Base-by-base conservation (phyloP, 805 yeast species). In the Danielia oregonensis region DNA sequence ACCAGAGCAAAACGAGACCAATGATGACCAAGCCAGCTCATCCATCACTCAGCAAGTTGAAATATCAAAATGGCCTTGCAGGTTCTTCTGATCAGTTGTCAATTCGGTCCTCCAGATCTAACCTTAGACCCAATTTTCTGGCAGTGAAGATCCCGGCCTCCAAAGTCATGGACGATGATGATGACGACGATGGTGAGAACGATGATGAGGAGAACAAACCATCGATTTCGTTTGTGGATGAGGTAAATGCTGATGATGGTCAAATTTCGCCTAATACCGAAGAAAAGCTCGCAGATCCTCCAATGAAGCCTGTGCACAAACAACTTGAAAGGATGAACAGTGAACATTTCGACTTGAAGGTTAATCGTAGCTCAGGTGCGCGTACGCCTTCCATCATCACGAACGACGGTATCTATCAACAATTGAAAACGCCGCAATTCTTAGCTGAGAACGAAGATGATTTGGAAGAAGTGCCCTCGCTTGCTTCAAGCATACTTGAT, bases 81-180 rank as follows among this genome's bases (percentile, higher is more conserved):
- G 24, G 15, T 11, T 38, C 45, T 19, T 36, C 56, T 0, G 67
- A 59, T 35, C 59, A 51, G 23, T 22, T 57, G 5, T 63, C 71
- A 1, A 36, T 55, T 6, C 52, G 61, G 29, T 57, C 70, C 2
- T 56, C 66, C 1, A 49, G 54, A 11, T 55, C 68, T 11, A 63
- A 65, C 36, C 56, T 68, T 25, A 67, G 76, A 30, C 86, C 88
- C 0, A 76, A 76, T 29, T 80, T 85, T 46, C 76, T 84, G 23
- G 82, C 91, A 2, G 81, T 78, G 27, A 79, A 82, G 31, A 69
- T 83, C 32, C 93, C 93, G 1, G 71, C 76, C 40, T 76, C 91
- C 0, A 77, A 71, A 40, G 70, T 83, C 1, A 60, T 79, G 30
- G 86, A 80, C 38, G 82, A 80, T 41, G 86, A 82, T 0, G 74